A percentile compares a stretch with the other conserved stretches of the same genome.
These are phyloP conservation scores for Claviceps sorghi DNA, from an alignment of 2,329 filamentous ascomycete genomes.

Conservation along the genomic window DNA sequence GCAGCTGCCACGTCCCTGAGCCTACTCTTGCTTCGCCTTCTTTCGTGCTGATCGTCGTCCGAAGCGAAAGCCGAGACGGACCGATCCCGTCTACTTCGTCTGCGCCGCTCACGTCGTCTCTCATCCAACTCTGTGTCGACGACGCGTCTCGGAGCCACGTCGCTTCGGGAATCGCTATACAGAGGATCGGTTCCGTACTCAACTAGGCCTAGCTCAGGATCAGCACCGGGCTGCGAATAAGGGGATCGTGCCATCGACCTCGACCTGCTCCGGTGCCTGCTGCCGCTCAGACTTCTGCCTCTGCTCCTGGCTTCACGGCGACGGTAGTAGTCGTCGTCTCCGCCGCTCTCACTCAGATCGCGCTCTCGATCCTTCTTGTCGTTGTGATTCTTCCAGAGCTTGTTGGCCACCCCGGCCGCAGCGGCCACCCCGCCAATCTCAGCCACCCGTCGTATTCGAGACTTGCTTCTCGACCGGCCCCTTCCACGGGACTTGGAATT, in stretches of 20 bases:
- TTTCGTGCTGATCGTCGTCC: constrained; percentile 13
- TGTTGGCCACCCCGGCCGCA: constrained; percentile 45
- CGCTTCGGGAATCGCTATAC: constrained; percentile 24
- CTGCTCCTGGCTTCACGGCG: constrained; percentile 20
- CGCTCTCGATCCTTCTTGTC: constrained; percentile 41
- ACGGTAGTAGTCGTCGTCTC: constrained; percentile 21
- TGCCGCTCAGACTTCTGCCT: constrained; percentile 15
- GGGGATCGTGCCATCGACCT: constrained; percentile 37
- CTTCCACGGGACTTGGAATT: constrained; percentile 15
- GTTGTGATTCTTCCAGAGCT: constrained; percentile 45
- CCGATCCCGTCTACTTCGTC: constrained; percentile 20
- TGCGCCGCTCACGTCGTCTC: constrained; percentile 23
- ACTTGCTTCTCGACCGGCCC: constrained; percentile 29
- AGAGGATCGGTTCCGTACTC: constrained; percentile 49
- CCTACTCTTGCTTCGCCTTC: constrained; percentile 39
- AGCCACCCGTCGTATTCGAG: constrained; percentile 36
- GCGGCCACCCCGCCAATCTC: constrained; percentile 47
- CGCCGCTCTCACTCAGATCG: constrained; percentile 17
- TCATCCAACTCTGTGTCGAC: constrained; percentile 37
- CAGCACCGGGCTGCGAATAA: constrained; percentile 39
- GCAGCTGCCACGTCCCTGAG: constrained; percentile 36
- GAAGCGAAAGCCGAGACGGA: constrained; percentile 21
- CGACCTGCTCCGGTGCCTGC: constrained; percentile 24
- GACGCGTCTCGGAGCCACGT: constrained; percentile 20
- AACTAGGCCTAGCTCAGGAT: constrained; percentile 54